Base-by-base conservation (phyloP, 768 basidiomycete genomes). In the Neoboletus magnificus region DNA sequence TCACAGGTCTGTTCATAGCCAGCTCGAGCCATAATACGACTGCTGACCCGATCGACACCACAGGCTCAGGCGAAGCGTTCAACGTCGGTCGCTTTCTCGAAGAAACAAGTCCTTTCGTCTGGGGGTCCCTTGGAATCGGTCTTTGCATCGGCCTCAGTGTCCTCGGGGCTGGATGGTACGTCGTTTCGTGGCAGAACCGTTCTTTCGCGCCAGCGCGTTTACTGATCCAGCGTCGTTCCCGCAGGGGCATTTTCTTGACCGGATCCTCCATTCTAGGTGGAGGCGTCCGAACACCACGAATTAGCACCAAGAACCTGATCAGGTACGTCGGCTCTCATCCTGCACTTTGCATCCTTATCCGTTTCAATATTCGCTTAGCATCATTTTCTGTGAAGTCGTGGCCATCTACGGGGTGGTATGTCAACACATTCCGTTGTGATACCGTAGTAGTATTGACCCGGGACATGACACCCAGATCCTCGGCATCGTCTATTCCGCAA, bases 331-430 rank as follows among this genome's bases (percentile, higher is more conserved):
- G 13, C 41, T 29, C 50, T 41, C 25, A 43, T 32, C 36, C n/a
- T 27, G 18, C 22, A 2, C 40, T 2, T 42, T 45, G 20, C 37
- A 27, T 32, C 10, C 22, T 13, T 4, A 29, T 55, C 18, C 40
- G n/a, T n/a, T n/a, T n/a, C n/a, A n/a, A n/a, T n/a, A n/a, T n/a
- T n/a, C n/a, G 13, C 15, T 9, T 8, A 98, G 96, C 62, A 93
- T 98, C 77, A 98, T 99, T 67, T 98, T 98, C 80, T 98, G 96
- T 73, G 96, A 98, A 77, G 97, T 98, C 67, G 95, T 99, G 29
- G 97, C 96, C 55, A 98, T 99, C 67, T 98, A 98, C 75, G 97
- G 91, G 54, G 91, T 93, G 50, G 92, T 94, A 73, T 56, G 89
- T 79, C 18, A 5, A 44, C 29, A 12, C 13, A 12, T 13, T 27